phyloP scores from a whole-genome alignment of 2,329 filamentous ascomycete species.

The Raffaelea deltoideospora region DNA sequence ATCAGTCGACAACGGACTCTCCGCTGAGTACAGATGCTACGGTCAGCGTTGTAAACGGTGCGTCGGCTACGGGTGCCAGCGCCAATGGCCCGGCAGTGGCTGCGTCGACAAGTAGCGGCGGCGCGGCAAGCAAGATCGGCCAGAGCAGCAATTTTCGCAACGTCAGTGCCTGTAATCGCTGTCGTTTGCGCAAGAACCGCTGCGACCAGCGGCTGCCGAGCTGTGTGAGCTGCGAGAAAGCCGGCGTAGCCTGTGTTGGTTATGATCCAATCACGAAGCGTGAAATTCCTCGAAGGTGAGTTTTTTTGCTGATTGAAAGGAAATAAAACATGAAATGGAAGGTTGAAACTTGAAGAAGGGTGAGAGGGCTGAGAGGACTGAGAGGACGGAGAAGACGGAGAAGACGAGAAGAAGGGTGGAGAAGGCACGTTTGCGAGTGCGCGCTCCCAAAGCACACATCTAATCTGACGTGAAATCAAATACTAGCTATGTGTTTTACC shows the following conservation, averaged over 20 bases:
- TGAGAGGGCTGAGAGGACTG: too few relatives aligned
- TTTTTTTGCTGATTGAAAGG: neutral
- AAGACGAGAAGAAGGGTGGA: neutral
- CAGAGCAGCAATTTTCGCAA: conserved; percentile 62
- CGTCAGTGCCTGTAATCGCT: conserved; percentile 89
- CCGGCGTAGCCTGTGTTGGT: conserved; percentile 78
- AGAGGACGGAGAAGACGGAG: neutral
- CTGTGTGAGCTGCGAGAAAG: conserved; percentile 86
- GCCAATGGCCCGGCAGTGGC: conserved; percentile 14
- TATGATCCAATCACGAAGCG: conserved; percentile 95
- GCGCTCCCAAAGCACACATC: neutral
- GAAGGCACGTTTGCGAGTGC: too few relatives aligned
- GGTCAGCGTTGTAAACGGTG: neutral
- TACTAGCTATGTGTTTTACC: conserved; percentile 80
- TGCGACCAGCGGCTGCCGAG: conserved; percentile 88
- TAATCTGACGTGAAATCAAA: conserved; percentile 1
- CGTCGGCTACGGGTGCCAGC: conserved; percentile 13
- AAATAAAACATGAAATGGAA: too few relatives aligned
- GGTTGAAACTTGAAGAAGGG: too few relatives aligned
- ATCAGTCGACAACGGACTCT: neutral
- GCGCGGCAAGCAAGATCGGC: conserved; percentile 27
- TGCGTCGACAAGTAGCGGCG: conserved; percentile 11
- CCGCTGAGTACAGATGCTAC: too few relatives aligned
- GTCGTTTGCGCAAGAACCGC: conserved; percentile 79
- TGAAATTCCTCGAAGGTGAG: conserved; percentile 82